Conservation (phyloP, 805 yeast species). For the Saturnispora bothae region DNA sequence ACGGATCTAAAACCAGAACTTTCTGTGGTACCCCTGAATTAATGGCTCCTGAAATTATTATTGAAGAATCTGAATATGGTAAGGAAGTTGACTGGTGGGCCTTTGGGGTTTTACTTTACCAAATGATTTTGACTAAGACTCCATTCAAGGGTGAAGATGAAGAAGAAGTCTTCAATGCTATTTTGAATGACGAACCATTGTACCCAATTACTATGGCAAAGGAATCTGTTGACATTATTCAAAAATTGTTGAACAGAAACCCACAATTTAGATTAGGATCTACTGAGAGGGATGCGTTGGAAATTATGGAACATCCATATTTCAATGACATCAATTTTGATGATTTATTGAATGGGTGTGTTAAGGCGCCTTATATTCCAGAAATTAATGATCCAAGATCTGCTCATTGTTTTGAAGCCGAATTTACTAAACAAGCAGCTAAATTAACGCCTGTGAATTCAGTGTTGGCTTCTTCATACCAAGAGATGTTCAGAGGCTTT, state of each 20-base stretch:
- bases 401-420: conserved; percentile 86
- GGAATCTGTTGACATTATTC: conserved; percentile 89
- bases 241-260: conserved; percentile 82
- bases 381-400: conserved; percentile 81
- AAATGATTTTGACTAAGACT: conserved; percentile 91
- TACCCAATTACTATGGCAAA: conserved; percentile 97
- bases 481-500: conserved; percentile 96
- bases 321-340: conserved; percentile 86
- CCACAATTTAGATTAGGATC: conserved; percentile 78
- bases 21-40: conserved; percentile 99
- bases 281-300: conserved; percentile 80
- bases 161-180: conserved; percentile 95
- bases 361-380: conserved; percentile 86
- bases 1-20: conserved; percentile 75
- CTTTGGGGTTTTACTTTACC: conserved; percentile 90
- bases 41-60: conserved; percentile 97
- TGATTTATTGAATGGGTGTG: conserved; percentile 59
- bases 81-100: conserved; percentile 99
- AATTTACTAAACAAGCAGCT: conserved; percentile 90
- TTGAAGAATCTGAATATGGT: conserved; percentile 77
- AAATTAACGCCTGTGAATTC: conserved; percentile 91
- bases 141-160: conserved; percentile 87
- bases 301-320: conserved; percentile 92
- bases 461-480: conserved; percentile 73
- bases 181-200: conserved; percentile 89